Evolutionary conservation across 2,329 filamentous ascomycete species (phyloP).

Genomic region (Talaromyces sp.): DNA sequence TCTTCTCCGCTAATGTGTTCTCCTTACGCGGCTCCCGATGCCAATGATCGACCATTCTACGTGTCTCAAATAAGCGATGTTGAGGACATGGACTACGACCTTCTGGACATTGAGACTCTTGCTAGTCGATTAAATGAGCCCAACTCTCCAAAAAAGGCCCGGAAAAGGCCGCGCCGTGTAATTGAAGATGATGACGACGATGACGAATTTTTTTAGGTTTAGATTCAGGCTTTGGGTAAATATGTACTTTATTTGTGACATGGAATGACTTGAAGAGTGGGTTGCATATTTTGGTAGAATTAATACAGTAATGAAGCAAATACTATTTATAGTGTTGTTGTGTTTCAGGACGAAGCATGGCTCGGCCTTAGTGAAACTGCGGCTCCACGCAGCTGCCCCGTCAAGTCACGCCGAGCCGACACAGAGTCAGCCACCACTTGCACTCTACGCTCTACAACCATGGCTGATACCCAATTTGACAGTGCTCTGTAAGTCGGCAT

Average conservation of each 20-base stretch:
- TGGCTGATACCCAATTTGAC: constrained; percentile 48
- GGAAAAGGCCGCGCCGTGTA: constrained; percentile 18
- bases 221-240: background rate
- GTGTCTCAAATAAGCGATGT: constrained; percentile 17
- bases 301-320: background rate
- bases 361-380: background rate
- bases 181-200: constrained; percentile 23
- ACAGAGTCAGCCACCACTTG: background rate
- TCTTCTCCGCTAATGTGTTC: constrained; percentile 17
- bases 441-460: constrained; percentile 18
- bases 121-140: constrained; percentile 12
- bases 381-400: background rate
- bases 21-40: constrained; percentile 2
- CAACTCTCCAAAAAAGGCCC: constrained; percentile 12
- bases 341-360: background rate
- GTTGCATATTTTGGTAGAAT: background rate
- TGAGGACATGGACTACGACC: constrained; percentile 22
- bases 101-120: constrained; percentile 25
- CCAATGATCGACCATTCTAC: constrained; percentile 15
- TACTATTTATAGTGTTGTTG: background rate
- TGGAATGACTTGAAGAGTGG: background rate
- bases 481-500: constrained; percentile 43
- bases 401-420: background rate
- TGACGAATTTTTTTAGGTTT: constrained; percentile 18
- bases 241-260: background rate